A percentile compares a stretch with the other conserved stretches of the same genome.
phyloP scores from a whole-genome alignment of 2,329 filamentous ascomycete genomes.

The Ophiosphaerella korrae region DNA sequence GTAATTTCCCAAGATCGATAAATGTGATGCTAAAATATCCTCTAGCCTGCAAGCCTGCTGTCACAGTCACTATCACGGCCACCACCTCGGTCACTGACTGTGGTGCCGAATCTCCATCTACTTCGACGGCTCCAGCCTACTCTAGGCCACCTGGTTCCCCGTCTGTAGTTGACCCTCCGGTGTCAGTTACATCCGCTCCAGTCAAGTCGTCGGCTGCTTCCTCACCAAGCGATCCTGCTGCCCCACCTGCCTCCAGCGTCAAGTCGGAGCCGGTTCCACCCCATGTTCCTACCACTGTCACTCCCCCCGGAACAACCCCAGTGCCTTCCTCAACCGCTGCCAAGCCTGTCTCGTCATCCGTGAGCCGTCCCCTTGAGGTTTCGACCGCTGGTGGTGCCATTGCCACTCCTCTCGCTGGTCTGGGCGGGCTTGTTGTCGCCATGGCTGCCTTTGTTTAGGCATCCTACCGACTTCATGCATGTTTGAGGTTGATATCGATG shows the following conservation, averaged over 20 bases:
- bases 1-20: conserved; percentile 4
- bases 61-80: conserved; percentile 34
- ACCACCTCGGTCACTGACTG: conserved; percentile 21
- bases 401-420: conserved; percentile 20
- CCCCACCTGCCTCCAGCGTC: conserved; percentile 8
- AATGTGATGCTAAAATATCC: conserved; percentile 9
- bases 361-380: conserved; percentile 9
- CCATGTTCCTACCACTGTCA: not conserved
- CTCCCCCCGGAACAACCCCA: conserved; percentile 8
- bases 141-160: conserved; percentile 9
- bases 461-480: conserved; percentile 1
- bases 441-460: conserved; percentile 26
- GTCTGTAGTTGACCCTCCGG: conserved; percentile 9
- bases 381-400: conserved; percentile 24
- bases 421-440: conserved; percentile 28
- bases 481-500: conserved; percentile 8
- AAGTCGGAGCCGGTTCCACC: not conserved
- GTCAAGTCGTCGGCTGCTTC: conserved; percentile 9
- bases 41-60: conserved; percentile 20
- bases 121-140: conserved; percentile 9
- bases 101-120: conserved; percentile 13
- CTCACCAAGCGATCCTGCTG: conserved; percentile 6
- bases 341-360: conserved; percentile 10
- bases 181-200: conserved; percentile 8
- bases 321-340: conserved; percentile 16